A percentile compares a stretch with the other conserved stretches of the same genome.
Conservation (phyloP, 495 filamentous ascomycete species). For the Parathielavia appendiculata region DNA sequence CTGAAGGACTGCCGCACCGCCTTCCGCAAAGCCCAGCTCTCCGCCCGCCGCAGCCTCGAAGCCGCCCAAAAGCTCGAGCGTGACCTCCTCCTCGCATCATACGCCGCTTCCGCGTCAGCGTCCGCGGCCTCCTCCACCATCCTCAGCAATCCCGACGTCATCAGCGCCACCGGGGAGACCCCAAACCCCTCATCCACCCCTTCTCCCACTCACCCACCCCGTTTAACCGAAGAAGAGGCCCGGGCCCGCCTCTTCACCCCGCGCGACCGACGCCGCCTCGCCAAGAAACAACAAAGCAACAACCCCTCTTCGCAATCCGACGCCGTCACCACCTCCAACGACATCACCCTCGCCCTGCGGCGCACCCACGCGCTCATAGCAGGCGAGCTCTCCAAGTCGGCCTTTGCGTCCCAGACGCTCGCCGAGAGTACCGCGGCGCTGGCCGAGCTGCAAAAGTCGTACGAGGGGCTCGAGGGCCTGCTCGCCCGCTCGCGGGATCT, state of each 20-base stretch:
- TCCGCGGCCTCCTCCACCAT: constrained; percentile 26
- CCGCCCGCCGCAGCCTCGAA: constrained; percentile 72
- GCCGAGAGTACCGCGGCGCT: constrained; percentile 76
- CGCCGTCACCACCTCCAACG: constrained; percentile 63
- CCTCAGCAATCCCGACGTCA: constrained; percentile 16
- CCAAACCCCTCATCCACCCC: constrained; percentile 6
- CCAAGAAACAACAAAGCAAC: constrained; percentile 10
- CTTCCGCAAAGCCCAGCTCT: constrained; percentile 80
- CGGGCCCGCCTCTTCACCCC: constrained; percentile 22
- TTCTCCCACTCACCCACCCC: neutral
- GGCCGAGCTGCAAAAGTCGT: constrained; percentile 68
- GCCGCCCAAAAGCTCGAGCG: constrained; percentile 69
- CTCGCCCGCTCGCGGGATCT: constrained; percentile 67
- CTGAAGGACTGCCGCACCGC: constrained; percentile 65
- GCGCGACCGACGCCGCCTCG: constrained; percentile 25
- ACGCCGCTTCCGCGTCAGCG: constrained; percentile 38
- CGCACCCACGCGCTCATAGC: constrained; percentile 82
- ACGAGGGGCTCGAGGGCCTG: constrained; percentile 70
- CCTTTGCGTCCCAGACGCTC: constrained; percentile 84
- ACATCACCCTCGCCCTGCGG: constrained; percentile 79
- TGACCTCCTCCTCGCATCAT: constrained; percentile 66
- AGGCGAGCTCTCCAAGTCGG: constrained; percentile 71
- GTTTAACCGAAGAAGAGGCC: constrained; percentile 15
- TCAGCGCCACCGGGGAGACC: constrained; percentile 25
- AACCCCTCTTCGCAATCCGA: constrained; percentile 55